These are phyloP conservation scores for Suillus spraguei DNA, from an alignment of 768 basidiomycete genomes.

Conservation along the genomic window DNA sequence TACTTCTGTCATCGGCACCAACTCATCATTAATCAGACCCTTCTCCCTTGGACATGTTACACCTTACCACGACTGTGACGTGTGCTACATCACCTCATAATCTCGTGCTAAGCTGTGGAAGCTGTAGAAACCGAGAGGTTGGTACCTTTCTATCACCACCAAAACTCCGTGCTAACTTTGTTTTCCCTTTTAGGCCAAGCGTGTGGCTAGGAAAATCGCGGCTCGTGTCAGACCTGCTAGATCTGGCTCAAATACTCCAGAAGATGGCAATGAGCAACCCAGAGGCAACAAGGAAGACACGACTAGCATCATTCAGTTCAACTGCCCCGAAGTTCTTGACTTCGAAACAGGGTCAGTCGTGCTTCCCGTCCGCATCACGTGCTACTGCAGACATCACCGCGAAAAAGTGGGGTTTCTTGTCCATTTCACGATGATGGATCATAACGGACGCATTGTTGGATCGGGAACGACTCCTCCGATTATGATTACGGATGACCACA, in stretches of 20 bases:
- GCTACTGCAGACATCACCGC: slow-evolving; percentile 98
- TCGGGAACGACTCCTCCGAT: slow-evolving; percentile 85
- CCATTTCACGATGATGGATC: slow-evolving; percentile 83
- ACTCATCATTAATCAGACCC: slow-evolving; percentile 54
- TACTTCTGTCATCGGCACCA: slow-evolving; percentile 9
- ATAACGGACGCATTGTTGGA: slow-evolving; percentile 78
- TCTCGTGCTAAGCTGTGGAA: slow-evolving; percentile 81
- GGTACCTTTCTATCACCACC: slow-evolving; percentile 22
- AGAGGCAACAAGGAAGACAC: slow-evolving; percentile 59
- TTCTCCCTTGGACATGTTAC: slow-evolving; percentile 65
- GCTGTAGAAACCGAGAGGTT: slow-evolving; percentile 87
- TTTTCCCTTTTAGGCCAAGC: slow-evolving; percentile 66
- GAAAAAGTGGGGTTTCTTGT: slow-evolving; percentile 96
- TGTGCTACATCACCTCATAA: slow-evolving; percentile 82
- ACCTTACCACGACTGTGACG: slow-evolving; percentile 72
- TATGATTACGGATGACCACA: slow-evolving; percentile 99
- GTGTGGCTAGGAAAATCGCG: slow-evolving; percentile 86
- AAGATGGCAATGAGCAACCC: slow-evolving; percentile 53
- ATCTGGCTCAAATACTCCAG: slow-evolving; percentile 71
- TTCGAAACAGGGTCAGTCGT: slow-evolving; percentile 86
- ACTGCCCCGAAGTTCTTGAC: slow-evolving; percentile 87
- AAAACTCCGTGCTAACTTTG: slow-evolving; percentile 13
- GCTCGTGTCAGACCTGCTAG: slow-evolving; percentile 79
- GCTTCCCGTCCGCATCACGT: slow-evolving; percentile 94
- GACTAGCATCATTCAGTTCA: slow-evolving; percentile 92